Evolutionary conservation across 1,284 basidiomycete species (phyloP).

Genomic region (Ganoderma sinense): DNA sequence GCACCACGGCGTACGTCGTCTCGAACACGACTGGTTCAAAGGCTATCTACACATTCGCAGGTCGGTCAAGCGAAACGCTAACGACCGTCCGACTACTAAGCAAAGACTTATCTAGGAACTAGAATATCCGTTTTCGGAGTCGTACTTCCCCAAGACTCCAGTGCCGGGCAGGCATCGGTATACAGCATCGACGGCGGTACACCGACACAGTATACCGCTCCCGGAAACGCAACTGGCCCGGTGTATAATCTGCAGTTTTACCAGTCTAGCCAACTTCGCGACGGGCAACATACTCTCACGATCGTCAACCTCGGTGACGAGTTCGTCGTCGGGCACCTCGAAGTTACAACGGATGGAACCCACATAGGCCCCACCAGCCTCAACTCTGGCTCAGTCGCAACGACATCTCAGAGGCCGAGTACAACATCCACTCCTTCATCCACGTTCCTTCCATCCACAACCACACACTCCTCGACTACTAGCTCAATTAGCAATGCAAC

Average conservation of each 20-base stretch:
- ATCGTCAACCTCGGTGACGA: slow-evolving; percentile 1
- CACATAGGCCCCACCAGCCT: not conserved
- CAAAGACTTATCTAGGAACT: not conserved
- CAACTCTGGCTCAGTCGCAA: not conserved
- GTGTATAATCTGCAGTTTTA: not conserved
- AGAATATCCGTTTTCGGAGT: not conserved
- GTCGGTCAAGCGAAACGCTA: not conserved
- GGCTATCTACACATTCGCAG: not conserved
- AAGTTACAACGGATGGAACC: not conserved
- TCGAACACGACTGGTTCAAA: not conserved
- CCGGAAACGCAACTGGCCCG: not conserved
- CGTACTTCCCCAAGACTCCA: not conserved
- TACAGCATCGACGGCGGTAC: not conserved
- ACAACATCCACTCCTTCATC: not conserved
- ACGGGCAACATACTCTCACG: not conserved
- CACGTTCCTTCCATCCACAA: not conserved
- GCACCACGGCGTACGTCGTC: not conserved
- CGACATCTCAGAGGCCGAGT: not conserved
- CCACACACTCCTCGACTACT: not conserved
- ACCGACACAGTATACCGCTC: not conserved
- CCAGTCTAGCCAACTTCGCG: not conserved
- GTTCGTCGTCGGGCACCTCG: not conserved
- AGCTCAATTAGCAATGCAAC: not conserved
- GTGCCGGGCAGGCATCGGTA: not conserved
- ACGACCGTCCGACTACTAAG: not conserved